phyloP scores from a whole-genome alignment of 1,284 basidiomycete genomes.

The Trichosporon sp. region DNA sequence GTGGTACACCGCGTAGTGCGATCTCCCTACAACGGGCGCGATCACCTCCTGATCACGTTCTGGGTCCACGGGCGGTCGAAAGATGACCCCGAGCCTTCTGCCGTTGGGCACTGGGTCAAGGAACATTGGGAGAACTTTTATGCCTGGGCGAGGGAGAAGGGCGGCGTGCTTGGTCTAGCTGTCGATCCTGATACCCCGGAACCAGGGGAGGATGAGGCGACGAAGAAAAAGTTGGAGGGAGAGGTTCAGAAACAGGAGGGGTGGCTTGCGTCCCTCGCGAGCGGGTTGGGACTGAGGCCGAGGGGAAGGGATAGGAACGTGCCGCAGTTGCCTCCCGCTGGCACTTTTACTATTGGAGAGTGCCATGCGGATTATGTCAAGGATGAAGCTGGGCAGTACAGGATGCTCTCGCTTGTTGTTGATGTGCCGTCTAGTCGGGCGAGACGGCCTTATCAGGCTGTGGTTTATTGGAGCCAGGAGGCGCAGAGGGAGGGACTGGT shows the following conservation, averaged over 20 bases:
- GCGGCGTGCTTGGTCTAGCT: conserved; percentile 9
- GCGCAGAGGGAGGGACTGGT: conserved; percentile 42
- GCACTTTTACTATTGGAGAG: conserved; percentile 47
- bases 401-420: conserved; percentile 41
- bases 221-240: not conserved
- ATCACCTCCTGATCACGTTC: conserved; percentile 46
- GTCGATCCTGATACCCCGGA: conserved; percentile 9
- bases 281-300: not conserved
- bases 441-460: conserved; percentile 37
- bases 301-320: conserved; percentile 3
- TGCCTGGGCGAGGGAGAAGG: conserved; percentile 1
- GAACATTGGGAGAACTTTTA: conserved; percentile 6
- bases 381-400: conserved; percentile 40
- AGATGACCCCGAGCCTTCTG: conserved; percentile 35
- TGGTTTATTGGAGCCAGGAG: conserved; percentile 41
- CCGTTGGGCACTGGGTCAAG: conserved; percentile 14
- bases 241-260: not conserved
- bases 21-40: conserved; percentile 39
- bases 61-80: conserved; percentile 45
- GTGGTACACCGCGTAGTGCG: conserved; percentile 36
- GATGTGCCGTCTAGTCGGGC: conserved; percentile 40
- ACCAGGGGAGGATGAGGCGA: not conserved
- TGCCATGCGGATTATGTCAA: conserved; percentile 47
- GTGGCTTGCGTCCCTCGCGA: not conserved
- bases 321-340: conserved; percentile 35